Conservation (phyloP, 306 rosid genomes). For the Dryas octopetala region DNA sequence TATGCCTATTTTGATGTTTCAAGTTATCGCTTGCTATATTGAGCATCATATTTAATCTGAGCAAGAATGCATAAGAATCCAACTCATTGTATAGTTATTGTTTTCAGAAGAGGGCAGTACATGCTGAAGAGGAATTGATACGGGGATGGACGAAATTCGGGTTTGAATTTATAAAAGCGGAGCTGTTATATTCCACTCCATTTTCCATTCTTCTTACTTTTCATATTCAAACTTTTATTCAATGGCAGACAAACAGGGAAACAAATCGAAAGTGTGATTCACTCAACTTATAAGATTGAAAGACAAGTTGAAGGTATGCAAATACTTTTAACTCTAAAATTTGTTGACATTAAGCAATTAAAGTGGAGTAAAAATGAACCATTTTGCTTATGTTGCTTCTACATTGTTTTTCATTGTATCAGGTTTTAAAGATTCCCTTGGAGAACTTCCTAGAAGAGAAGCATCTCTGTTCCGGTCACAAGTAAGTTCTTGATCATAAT, state of each 20-base stretch:
- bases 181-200: conserved; percentile 16
- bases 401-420: conserved; percentile 21
- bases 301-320: conserved; percentile 72
- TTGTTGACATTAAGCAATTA: background rate
- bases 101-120: conserved; percentile 66
- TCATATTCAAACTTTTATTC: conserved; percentile 15
- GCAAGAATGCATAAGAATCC: conserved; percentile 11
- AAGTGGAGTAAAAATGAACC: conserved; percentile 16
- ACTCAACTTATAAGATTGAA: conserved; percentile 76
- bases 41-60: background rate
- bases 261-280: conserved; percentile 69
- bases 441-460: conserved; percentile 86
- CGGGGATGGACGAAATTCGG: conserved; percentile 88
- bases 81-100: conserved; percentile 27
- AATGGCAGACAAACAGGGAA: conserved; percentile 78
- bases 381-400: conserved; percentile 22
- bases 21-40: too few relatives aligned
- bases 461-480: conserved; percentile 68
- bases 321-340: too few relatives aligned
- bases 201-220: conserved; percentile 11
- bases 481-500: conserved; percentile 56
- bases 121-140: conserved; percentile 64
- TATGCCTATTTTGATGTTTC: too few relatives aligned
- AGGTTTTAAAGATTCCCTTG: conserved; percentile 81
- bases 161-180: conserved; percentile 43